These are phyloP conservation scores for Cordyceps farinosa DNA, from an alignment of 2,329 filamentous ascomycete genomes.

Conservation along the genomic window DNA sequence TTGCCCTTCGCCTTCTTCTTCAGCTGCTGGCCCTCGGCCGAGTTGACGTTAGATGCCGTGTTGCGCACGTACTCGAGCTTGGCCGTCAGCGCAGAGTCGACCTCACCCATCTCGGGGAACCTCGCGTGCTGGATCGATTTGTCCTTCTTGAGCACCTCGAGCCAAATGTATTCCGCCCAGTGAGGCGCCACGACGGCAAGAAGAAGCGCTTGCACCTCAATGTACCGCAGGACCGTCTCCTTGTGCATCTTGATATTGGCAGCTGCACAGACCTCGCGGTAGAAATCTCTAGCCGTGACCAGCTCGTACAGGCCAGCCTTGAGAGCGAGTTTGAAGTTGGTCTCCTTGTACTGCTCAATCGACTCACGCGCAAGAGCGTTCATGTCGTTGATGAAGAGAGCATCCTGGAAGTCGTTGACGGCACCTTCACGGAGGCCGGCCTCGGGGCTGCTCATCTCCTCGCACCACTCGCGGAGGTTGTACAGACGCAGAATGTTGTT, in stretches of 20 bases:
- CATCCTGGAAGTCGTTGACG: conserved; percentile 76
- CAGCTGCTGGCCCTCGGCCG: conserved; percentile 74
- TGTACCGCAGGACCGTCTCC: conserved; percentile 73
- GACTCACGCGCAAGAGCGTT: conserved; percentile 78
- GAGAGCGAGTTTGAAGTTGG: conserved; percentile 75
- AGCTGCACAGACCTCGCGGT: conserved; percentile 76
- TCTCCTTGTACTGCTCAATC: conserved; percentile 71
- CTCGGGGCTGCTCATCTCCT: conserved; percentile 73
- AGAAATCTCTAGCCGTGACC: conserved; percentile 81
- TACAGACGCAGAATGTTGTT: conserved; percentile 83
- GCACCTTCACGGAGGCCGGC: conserved; percentile 68
- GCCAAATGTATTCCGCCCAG: conserved; percentile 92
- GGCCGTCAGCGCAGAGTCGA: conserved; percentile 63
- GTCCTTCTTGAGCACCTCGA: conserved; percentile 77
- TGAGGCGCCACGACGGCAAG: conserved; percentile 84
- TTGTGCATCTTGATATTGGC: conserved; percentile 83
- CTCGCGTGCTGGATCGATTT: conserved; percentile 73
- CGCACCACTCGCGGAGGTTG: conserved; percentile 82
- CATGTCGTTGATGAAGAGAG: conserved; percentile 90
- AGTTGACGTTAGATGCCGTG: conserved; percentile 72
- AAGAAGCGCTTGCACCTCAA: conserved; percentile 81
- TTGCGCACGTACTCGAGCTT: conserved; percentile 76
- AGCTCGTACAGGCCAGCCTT: conserved; percentile 89
- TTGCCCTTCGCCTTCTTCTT: conserved; percentile 96
- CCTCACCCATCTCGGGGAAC: conserved; percentile 65